Conservation (phyloP, 441 rosid genomes). For the Dalechampia spathulata region DNA sequence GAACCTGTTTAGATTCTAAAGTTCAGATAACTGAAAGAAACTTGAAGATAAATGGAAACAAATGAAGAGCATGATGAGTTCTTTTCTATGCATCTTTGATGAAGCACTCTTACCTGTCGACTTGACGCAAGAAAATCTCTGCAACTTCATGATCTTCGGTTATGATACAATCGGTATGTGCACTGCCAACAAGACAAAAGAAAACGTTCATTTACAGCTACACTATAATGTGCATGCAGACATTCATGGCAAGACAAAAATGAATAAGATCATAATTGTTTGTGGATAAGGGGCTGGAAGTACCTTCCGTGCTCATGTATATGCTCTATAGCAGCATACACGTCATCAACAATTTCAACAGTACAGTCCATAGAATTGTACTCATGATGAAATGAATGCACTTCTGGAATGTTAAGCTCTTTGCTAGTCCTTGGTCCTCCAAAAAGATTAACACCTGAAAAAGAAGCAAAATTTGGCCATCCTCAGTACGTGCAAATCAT, state of each 20-base stretch:
- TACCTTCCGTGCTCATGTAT: conserved; percentile 93
- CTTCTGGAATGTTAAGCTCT: conserved; percentile 54
- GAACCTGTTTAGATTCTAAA: too few relatives aligned
- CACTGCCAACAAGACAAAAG: conserved; percentile 42
- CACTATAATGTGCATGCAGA: background rate
- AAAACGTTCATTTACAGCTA: background rate
- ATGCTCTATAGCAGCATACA: conserved; percentile 72
- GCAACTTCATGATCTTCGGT: conserved; percentile 69
- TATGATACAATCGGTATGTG: conserved; percentile 89
- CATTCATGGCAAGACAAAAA: background rate
- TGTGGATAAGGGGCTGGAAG: background rate
- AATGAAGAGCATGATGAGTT: background rate
- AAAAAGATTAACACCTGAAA: conserved; percentile 68
- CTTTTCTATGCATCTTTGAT: background rate
- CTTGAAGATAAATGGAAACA: background rate
- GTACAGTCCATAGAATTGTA: conserved; percentile 88
- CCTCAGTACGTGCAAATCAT: background rate
- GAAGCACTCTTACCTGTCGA: conserved; percentile 58
- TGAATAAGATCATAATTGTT: conserved; percentile 8
- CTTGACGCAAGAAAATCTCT: conserved; percentile 64
- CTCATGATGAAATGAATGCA: conserved; percentile 71
- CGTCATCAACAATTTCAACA: conserved; percentile 83
- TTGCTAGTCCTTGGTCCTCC: conserved; percentile 82
- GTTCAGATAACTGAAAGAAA: background rate
- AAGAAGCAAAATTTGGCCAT: conserved; percentile 7